Evolutionary conservation across 78 protist species (phyloP), one percentile per base, ranked within the genome.

Genomic region (Anaeramoeba ignava): DNA sequence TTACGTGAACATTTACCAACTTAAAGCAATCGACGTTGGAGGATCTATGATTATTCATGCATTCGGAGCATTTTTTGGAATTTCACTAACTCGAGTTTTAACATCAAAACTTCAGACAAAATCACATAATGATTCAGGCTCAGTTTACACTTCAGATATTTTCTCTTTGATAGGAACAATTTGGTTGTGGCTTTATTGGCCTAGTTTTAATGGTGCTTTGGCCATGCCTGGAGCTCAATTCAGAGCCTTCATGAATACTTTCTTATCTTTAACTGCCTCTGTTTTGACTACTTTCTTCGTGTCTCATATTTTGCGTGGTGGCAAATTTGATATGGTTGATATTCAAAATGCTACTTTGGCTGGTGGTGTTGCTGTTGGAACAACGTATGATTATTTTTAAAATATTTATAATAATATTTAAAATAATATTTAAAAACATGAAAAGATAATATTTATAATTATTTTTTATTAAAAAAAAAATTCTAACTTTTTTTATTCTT

Each of bases 41-140:
- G 98, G 98, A 33, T 85, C 93, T 39, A 91, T 94, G 92, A 41
- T 81, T 38, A 88, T 96, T 39, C 98, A 96, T 90, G 38, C 86
- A 33, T 96, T 94, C 40, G 98, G 98, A 12, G 93, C 94, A 33
- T 89, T 67, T 78, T 94, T 91, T 78, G 98, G 98, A 42, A 87
- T 95, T 79, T 86, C 93, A 0, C 91, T 82, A 38, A 82, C 88
- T n/a, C n/a, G n/a, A n/a, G n/a, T n/a, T n/a, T n/a, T n/a, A n/a
- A n/a, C n/a, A n/a, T n/a, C n/a, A n/a, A n/a, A n/a, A n/a, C n/a
- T n/a, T n/a, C n/a, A n/a, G n/a, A n/a, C n/a, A n/a, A n/a, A n/a
- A n/a, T n/a, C n/a, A n/a, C n/a, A n/a, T n/a, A n/a, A n/a, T n/a
- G n/a, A n/a, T n/a, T n/a, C n/a, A n/a, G 8, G 8, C 82, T 17